These are phyloP conservation scores for Herpetomonas samuelpessoai DNA, from an alignment of 208 protist species.

Conservation along the genomic window DNA sequence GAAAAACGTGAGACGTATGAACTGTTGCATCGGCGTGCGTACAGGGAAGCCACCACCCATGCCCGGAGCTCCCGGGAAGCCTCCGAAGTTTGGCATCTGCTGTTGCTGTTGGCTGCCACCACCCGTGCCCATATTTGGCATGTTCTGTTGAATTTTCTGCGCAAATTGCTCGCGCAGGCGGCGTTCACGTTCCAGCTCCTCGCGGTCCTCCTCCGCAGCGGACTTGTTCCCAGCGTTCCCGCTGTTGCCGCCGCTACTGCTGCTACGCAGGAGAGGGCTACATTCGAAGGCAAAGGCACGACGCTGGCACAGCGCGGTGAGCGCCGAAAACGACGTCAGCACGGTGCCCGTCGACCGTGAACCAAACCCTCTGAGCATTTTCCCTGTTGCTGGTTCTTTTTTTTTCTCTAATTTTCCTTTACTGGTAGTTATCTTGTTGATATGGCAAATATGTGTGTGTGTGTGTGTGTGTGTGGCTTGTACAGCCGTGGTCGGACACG, in stretches of 20 bases:
- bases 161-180: constrained; percentile 72
- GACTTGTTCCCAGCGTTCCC: constrained; percentile 21
- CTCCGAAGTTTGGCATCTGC: constrained; percentile 8
- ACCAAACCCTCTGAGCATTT: neutral
- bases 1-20: constrained; percentile 70
- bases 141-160: constrained; percentile 62
- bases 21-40: constrained; percentile 7
- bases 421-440: neutral
- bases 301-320: neutral
- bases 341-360: neutral
- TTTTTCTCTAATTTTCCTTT: too few relatives aligned
- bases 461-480: constrained; percentile 1
- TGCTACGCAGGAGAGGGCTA: neutral
- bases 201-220: constrained; percentile 64
- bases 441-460: neutral
- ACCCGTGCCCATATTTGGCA: constrained; percentile 21
- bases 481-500: too few relatives aligned
- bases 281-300: constrained; percentile 2
- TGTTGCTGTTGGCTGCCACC: constrained; percentile 14
- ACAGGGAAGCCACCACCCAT: constrained; percentile 6
- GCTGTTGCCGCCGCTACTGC: constrained; percentile 4
- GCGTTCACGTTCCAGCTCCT: constrained; percentile 79
- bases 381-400: too few relatives aligned
- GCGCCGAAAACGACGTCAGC: neutral
- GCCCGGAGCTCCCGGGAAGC: constrained; percentile 15